Conservation (phyloP, 345 rosid genomes). For the Sonneratia alba region DNA sequence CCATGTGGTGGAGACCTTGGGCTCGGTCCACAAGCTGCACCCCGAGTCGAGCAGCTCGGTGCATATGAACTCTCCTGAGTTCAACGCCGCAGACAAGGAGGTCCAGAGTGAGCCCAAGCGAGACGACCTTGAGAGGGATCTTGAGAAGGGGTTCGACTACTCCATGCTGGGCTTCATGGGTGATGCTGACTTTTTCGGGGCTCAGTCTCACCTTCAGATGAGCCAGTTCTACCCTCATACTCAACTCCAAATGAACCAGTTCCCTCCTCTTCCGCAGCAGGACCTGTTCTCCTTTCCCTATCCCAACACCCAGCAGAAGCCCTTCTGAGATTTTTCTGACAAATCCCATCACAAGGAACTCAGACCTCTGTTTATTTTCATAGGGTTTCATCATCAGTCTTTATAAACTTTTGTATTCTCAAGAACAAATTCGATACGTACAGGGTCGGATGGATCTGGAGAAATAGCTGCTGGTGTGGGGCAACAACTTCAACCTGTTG, state of each 20-base stretch:
- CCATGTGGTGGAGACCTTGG: conserved; percentile 36
- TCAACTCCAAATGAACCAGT: conserved; percentile 9
- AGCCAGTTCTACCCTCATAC: conserved; percentile 1
- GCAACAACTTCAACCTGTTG: no score
- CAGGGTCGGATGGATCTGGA: no score
- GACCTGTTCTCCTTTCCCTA: conserved; percentile 25
- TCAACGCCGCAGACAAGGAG: conserved; percentile 26
- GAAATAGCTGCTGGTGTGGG: no score
- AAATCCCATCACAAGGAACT: no score
- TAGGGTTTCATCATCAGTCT: no score
- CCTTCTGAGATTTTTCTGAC: conserved; percentile 12
- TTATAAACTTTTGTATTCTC: no score
- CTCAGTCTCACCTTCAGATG: conserved; percentile 28
- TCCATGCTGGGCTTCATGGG: conserved; percentile 26
- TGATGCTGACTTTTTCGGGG: conserved; percentile 38
- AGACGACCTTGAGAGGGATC: conserved; percentile 18
- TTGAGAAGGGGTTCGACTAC: conserved; percentile 20
- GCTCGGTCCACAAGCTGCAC: conserved; percentile 43
- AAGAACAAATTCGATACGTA: no score
- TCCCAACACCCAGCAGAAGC: not conserved
- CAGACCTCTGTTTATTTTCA: no score
- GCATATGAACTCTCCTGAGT: not conserved
- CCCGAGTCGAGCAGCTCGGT: conserved; percentile 63
- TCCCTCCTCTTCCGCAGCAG: conserved; percentile 18
- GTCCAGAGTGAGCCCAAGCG: conserved; percentile 48